A percentile compares a stretch with the other conserved stretches of the same genome.
These are phyloP conservation scores for Starmera quercuum DNA, from an alignment of 805 yeast species.

Conservation along the genomic window DNA sequence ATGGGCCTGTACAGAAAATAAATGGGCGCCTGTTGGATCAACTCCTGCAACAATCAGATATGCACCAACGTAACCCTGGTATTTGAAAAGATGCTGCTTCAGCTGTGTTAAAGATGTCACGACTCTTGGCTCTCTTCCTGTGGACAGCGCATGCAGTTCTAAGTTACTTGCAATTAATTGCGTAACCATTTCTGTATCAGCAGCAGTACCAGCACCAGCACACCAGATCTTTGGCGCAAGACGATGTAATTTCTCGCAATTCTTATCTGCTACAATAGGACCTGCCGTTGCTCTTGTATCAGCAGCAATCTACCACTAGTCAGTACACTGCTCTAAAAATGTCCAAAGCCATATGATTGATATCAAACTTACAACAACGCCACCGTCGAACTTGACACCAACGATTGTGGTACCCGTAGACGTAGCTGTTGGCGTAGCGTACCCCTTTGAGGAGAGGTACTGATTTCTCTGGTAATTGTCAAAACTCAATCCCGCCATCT, in stretches of 20 bases:
- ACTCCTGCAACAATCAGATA: constrained; percentile 96
- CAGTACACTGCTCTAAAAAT: too few species aligned
- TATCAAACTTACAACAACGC: constrained; percentile 53
- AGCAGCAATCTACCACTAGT: constrained; percentile 66
- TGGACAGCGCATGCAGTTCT: constrained; percentile 81
- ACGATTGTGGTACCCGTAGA: constrained; percentile 99
- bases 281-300: constrained; percentile 99
- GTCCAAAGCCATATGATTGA: neutral
- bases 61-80: constrained; percentile 97
- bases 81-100: constrained; percentile 92
- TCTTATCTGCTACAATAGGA: constrained; percentile 93
- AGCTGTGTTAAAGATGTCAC: constrained; percentile 87
- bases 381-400: constrained; percentile 87
- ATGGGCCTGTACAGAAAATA: constrained; percentile 92
- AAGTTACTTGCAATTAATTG: constrained; percentile 85
- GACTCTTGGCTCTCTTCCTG: constrained; percentile 85
- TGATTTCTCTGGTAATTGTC: constrained; percentile 91
- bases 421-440: constrained; percentile 78
- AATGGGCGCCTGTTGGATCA: constrained; percentile 93
- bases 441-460: constrained; percentile 63
- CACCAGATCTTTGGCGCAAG: constrained; percentile 93
- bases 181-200: constrained; percentile 97
- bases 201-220: constrained; percentile 99
- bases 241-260: constrained; percentile 91
- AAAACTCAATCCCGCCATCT: constrained; percentile 86